These are phyloP conservation scores for Aspergillus ustus DNA, from an alignment of 2,329 filamentous ascomycete genomes.

Conservation along the genomic window DNA sequence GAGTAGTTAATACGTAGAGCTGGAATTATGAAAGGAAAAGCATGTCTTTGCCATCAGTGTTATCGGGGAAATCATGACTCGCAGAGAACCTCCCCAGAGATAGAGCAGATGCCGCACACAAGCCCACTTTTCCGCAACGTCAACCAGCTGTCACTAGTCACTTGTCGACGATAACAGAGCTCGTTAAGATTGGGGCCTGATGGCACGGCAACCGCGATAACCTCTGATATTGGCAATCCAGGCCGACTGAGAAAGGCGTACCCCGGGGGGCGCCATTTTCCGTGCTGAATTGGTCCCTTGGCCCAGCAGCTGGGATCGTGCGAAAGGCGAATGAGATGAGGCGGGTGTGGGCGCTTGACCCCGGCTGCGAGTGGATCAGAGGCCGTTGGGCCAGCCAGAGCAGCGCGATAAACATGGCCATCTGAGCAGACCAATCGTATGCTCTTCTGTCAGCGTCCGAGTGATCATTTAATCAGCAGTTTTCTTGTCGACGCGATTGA, in stretches of 20 bases:
- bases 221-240: slow-evolving; percentile 10
- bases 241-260: not conserved
- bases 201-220: slow-evolving; percentile 16
- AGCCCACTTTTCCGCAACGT: not conserved
- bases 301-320: slow-evolving; percentile 1
- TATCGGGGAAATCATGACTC: slow-evolving; percentile 10
- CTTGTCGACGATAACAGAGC: not conserved
- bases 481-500: not conserved
- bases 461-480: not conserved
- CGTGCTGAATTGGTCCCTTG: slow-evolving; percentile 8
- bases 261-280: slow-evolving; percentile 19
- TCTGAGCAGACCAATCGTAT: not conserved
- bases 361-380: slow-evolving; percentile 9
- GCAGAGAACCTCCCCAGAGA: not conserved
- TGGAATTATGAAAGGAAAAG: not conserved
- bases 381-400: slow-evolving; percentile 21
- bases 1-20: not conserved
- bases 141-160: slow-evolving; percentile 10
- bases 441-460: not conserved
- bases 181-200: slow-evolving; percentile 12
- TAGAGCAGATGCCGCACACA: not conserved
- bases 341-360: slow-evolving; percentile 10
- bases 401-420: slow-evolving; percentile 18
- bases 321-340: slow-evolving; percentile 6
- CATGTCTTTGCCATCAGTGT: not conserved